Conservation (phyloP, 371 early-diverging fungal genomes). For the Rhizomucor pusillus region DNA sequence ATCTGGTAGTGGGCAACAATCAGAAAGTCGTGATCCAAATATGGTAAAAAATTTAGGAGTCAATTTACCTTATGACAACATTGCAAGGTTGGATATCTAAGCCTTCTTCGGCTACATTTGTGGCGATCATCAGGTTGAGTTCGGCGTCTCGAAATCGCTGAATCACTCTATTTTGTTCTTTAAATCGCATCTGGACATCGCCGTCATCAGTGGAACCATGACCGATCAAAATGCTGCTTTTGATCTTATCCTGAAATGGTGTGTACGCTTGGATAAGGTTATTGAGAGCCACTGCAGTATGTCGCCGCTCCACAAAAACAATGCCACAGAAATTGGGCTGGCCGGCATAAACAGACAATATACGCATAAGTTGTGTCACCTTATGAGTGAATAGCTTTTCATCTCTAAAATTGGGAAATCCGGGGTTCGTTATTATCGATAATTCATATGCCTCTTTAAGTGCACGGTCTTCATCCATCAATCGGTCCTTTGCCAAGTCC, state of each 20-base stretch:
- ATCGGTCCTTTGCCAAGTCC: constrained; percentile 14
- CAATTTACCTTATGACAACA: constrained; percentile 76
- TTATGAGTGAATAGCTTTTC: constrained; percentile 53
- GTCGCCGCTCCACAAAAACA: constrained; percentile 76
- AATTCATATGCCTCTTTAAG: constrained; percentile 25
- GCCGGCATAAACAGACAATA: constrained; percentile 37
- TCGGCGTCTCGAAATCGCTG: constrained; percentile 66
- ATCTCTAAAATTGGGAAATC: constrained; percentile 28
- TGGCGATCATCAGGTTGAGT: constrained; percentile 83
- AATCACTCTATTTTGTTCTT: constrained; percentile 65
- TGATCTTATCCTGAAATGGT: constrained; percentile 36
- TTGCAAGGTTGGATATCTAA: constrained; percentile 95
- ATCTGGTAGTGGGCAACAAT: constrained; percentile 44
- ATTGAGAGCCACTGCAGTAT: constrained; percentile 68
- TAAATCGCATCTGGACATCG: constrained; percentile 60
- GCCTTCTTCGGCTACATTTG: constrained; percentile 97
- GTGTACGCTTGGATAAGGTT: constrained; percentile 42
- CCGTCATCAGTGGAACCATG: constrained; percentile 53
- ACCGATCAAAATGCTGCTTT: constrained; percentile 67
- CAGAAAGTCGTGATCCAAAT: neutral
- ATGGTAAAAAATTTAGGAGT: no score
- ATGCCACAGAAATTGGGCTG: constrained; percentile 74
- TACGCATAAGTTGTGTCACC: constrained; percentile 54
- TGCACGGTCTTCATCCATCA: constrained; percentile 28
- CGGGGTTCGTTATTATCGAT: constrained; percentile 7